Conservation (phyloP, 306 rosid genomes). For the Inga leiocalycina region DNA sequence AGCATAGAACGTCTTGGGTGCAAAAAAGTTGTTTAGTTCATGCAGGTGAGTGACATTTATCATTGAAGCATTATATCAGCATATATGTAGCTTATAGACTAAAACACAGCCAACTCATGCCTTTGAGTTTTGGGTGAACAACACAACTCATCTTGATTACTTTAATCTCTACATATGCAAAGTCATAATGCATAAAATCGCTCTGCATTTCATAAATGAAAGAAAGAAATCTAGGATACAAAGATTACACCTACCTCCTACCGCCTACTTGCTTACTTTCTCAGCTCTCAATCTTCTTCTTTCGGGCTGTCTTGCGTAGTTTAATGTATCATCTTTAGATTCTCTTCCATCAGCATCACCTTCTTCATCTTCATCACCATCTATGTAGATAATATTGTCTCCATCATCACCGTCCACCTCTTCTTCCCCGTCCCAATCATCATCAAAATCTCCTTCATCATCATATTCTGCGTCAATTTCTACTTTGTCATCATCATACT, state of each 20-base stretch:
- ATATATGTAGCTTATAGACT: not conserved
- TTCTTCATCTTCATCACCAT: conserved; percentile 29
- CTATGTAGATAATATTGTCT: conserved; percentile 37
- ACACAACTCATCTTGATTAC: not conserved
- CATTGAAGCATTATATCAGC: not conserved
- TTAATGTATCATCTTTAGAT: conserved; percentile 25
- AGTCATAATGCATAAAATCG: conserved; percentile 21
- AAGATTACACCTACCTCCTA: not conserved
- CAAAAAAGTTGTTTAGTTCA: not conserved
- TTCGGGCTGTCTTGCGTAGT: conserved; percentile 16
- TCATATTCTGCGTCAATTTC: conserved; percentile 38
- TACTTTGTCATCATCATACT: conserved; percentile 45
- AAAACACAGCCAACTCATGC: conserved; percentile 1
- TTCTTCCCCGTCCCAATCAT: conserved; percentile 40
- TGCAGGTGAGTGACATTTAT: not conserved
- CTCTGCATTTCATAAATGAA: conserved; percentile 17
- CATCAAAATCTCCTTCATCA: not conserved
- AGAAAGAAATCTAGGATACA: not conserved
- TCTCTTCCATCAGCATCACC: conserved; percentile 29
- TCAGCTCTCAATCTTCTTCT: conserved; percentile 31
- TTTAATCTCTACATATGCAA: conserved; percentile 9
- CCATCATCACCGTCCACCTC: conserved; percentile 38
- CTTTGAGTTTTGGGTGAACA: not conserved
- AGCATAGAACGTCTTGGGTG: not conserved
- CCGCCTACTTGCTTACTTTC: conserved; percentile 25